Conservation (phyloP, 2,329 filamentous ascomycete genomes). For the Pseudogymnoascus sp. region DNA sequence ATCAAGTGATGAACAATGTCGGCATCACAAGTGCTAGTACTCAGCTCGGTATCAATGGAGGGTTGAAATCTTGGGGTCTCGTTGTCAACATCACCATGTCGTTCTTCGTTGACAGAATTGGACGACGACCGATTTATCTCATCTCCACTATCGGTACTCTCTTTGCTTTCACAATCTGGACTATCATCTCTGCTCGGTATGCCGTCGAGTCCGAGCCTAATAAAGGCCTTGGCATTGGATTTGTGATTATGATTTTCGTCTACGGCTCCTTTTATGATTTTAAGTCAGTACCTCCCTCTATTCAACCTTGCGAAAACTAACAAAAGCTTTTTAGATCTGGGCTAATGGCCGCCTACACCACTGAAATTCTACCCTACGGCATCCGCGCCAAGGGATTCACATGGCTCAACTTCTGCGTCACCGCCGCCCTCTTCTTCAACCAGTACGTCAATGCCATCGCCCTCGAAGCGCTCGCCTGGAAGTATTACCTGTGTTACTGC, state of each 20-base stretch:
- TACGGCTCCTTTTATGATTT: conserved; percentile 55
- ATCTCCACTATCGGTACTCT: conserved; percentile 30
- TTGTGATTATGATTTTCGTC: conserved; percentile 52
- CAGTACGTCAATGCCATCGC: conserved; percentile 38
- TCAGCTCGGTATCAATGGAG: conserved; percentile 22
- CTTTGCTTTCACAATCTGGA: conserved; percentile 24
- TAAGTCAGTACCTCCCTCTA: conserved; percentile 50
- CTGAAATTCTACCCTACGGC: conserved; percentile 52
- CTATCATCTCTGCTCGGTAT: conserved; percentile 34
- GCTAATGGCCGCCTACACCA: conserved; percentile 39
- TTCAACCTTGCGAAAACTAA: background rate
- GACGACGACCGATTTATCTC: conserved; percentile 45
- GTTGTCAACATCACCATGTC: conserved; percentile 23
- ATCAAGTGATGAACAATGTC: conserved; percentile 17
- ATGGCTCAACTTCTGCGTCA: conserved; percentile 30
- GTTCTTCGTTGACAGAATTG: conserved; percentile 27
- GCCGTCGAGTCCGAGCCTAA: background rate
- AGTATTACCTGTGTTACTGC: conserved; percentile 37
- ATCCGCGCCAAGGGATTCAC: conserved; percentile 34
- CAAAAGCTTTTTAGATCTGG: background rate
- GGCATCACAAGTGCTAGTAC: conserved; percentile 17
- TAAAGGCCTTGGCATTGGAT: conserved; percentile 41
- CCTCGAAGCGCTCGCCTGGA: conserved; percentile 33
- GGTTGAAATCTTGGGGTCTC: conserved; percentile 26
- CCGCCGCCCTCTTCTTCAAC: conserved; percentile 40